Evolutionary conservation across 345 rosid genomes (phyloP).

Genomic region (Gossypium ekmanianum): DNA sequence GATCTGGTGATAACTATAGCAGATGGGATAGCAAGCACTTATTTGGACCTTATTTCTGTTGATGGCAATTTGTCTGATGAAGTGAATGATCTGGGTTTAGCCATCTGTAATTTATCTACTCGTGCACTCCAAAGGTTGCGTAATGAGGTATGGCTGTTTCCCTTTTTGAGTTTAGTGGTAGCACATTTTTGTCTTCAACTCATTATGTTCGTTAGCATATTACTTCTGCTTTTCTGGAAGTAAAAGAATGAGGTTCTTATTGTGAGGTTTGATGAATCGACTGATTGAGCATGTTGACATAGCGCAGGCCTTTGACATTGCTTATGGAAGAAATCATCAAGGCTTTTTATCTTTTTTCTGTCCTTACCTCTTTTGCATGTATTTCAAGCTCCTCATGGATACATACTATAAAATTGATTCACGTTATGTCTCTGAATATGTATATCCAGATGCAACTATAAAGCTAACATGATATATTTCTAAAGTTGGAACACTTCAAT

Average conservation of each 20-base stretch:
- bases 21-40: slow-evolving; percentile 73
- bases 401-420: background rate
- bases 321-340: background rate
- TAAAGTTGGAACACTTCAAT: background rate
- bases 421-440: background rate
- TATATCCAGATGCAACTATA: background rate
- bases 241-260: background rate
- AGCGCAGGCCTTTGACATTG: background rate
- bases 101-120: slow-evolving; percentile 73
- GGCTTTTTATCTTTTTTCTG: background rate
- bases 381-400: slow-evolving; percentile 1
- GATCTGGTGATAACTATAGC: slow-evolving; percentile 83
- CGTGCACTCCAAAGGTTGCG: slow-evolving; percentile 80
- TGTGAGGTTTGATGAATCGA: background rate
- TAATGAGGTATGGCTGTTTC: slow-evolving; percentile 57
- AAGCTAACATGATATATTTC: background rate
- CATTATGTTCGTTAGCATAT: background rate
- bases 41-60: slow-evolving; percentile 87
- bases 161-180: background rate
- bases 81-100: slow-evolving; percentile 45
- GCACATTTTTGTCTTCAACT: background rate
- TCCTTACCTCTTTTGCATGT: slow-evolving; percentile 7
- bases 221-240: background rate
- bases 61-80: slow-evolving; percentile 72
- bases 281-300: slow-evolving; percentile 8